phyloP scores from a whole-genome alignment of 2,329 filamentous ascomycete genomes.

The Orbilia quercus region DNA sequence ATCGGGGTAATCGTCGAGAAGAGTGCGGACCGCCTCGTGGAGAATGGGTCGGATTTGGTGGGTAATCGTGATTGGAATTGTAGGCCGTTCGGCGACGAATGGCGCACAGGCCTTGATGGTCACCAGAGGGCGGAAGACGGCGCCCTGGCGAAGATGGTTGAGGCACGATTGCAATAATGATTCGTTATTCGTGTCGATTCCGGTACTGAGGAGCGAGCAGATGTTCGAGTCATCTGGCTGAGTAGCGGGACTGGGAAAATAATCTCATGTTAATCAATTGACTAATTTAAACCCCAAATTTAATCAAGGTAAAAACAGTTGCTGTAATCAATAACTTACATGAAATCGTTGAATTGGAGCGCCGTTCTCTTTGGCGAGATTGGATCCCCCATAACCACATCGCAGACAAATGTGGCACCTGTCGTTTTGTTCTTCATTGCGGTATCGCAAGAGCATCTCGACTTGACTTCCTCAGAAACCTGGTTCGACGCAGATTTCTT shows the following conservation, averaged over 20 bases:
- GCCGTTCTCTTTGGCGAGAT: conserved; percentile 36
- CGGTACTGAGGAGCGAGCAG: conserved; percentile 37
- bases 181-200: conserved; percentile 41
- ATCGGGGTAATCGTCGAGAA: conserved; percentile 55
- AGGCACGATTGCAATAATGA: conserved; percentile 42
- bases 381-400: conserved; percentile 51
- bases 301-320: conserved; percentile 1
- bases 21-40: conserved; percentile 53
- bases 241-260: conserved; percentile 15
- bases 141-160: conserved; percentile 46
- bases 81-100: conserved; percentile 38
- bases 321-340: conserved; percentile 20
- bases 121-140: conserved; percentile 45
- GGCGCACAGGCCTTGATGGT: conserved; percentile 54
- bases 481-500: conserved; percentile 46
- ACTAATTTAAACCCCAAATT: neutral
- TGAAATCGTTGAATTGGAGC: conserved; percentile 34
- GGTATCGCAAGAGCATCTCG: conserved; percentile 49
- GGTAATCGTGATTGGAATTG: conserved; percentile 30
- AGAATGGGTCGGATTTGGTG: conserved; percentile 52
- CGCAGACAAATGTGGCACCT: conserved; percentile 40
- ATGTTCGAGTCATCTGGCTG: conserved; percentile 51
- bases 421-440: conserved; percentile 28
- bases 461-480: conserved; percentile 39
- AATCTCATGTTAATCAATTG: conserved; percentile 2